phyloP scores from a whole-genome alignment of 2,329 filamentous ascomycete genomes.

The Botrytis porri region DNA sequence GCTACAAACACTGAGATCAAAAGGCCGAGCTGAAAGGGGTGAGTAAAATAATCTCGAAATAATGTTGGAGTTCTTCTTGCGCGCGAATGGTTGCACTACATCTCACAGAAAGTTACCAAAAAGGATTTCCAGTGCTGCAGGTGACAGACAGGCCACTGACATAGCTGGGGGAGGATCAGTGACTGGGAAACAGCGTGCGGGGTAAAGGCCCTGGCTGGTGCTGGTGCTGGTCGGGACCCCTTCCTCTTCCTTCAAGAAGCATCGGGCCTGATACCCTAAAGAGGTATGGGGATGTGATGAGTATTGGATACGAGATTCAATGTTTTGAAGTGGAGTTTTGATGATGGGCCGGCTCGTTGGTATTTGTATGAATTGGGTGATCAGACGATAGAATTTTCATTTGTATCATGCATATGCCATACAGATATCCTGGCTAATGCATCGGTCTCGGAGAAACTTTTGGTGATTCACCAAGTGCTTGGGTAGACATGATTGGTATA shows the following conservation, averaged over 20 bases:
- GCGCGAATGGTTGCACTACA: slow-evolving; percentile 14
- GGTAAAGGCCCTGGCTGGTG: slow-evolving; percentile 7
- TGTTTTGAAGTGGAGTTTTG: not conserved
- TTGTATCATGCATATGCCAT: not conserved
- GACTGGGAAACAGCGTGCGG: slow-evolving; percentile 3
- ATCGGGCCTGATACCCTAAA: not conserved
- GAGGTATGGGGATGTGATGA: not conserved
- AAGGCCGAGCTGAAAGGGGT: not conserved
- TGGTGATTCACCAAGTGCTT: not conserved
- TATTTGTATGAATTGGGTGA: not conserved
- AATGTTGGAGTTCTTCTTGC: not conserved
- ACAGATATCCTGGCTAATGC: not conserved
- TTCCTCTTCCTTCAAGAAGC: not conserved
- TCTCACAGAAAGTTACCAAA: slow-evolving; percentile 1
- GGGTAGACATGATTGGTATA: not conserved
- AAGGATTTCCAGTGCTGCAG: slow-evolving; percentile 6
- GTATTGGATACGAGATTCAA: not conserved
- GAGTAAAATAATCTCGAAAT: not conserved
- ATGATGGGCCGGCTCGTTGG: not conserved
- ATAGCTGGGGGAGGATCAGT: slow-evolving; percentile 2
- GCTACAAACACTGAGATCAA: not conserved
- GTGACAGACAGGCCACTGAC: not conserved
- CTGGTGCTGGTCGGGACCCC: not conserved
- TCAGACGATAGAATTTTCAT: not conserved
- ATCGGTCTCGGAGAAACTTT: not conserved